Base-by-base conservation (phyloP, 257 asterid species). In the Plectranthus barbatus region DNA sequence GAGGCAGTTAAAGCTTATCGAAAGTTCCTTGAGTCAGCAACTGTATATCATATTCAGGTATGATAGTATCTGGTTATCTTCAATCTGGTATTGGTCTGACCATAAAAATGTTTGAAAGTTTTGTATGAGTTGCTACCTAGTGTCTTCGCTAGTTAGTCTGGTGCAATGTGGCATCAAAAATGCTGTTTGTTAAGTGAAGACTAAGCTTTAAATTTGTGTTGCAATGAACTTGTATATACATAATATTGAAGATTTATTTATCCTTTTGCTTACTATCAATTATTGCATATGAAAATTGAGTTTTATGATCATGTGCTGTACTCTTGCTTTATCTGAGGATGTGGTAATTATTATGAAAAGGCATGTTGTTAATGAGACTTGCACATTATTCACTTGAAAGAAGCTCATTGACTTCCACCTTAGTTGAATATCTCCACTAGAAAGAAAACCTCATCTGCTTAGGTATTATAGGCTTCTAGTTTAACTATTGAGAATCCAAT, bases 41-140 rank as follows among this genome's bases (percentile, higher is more conserved):
- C 89, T 15, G 55, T 62, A 20, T 89, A 92, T 78, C 99, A 92
- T 73, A 70, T 47, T 56, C 94, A 83, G 99, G 99, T 87, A 64
- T 71, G 62, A 17, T 37, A 40, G 17, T 24, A 24, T 51, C 39
- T 60, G 50, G 9, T 50, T 36, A 52, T 53, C 60, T 56, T 55
- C 49, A 48, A 41, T 37, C 54, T 45, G 52, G 7, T 20, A 31
- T 52, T 49, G 23, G 11, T 56, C 31, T 62, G 66, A 51, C 41
- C 31, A 8, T 14, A 19, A 29, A 40, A 61, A 45, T 29, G 15
- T 54, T 31, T 0, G 5, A 26, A 26, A 5, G 5, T 26, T 26
- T 26, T 26, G 5, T 26, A 1, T 26, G 31, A 26, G 31, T 26
- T 26, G 31, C 31, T 1, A 26, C 3, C 31, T 26, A 26, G 31